Evolutionary conservation across 352 stramenopile genomes (phyloP), one percentile per base, ranked within the genome.

Genomic region (Blastocystis sp.): DNA sequence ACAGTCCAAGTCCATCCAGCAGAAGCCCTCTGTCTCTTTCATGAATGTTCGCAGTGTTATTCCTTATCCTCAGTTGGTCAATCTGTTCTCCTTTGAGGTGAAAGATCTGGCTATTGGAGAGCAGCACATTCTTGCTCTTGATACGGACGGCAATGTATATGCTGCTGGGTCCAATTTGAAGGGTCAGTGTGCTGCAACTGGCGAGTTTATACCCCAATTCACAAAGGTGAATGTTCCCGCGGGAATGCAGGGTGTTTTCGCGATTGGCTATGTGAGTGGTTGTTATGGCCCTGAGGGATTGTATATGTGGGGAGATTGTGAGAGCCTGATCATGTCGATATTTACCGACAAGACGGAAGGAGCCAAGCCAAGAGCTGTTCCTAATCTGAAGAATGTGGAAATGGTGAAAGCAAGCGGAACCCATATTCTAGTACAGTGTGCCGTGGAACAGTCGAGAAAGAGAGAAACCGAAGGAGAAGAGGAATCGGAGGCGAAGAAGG

Each of bases 211-310:
- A 21, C 24, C 16, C 32, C 1, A 57, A 14, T 54, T 78, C 35
- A 24, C 12, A 27, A 78, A 78, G 66, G 66, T 78, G 37, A 12
- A 51, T 11, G 24, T 54, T n/a, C 66, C 43, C 21, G 35, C 37
- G 37, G 66, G 66, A n/a, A 78, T 78, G 66, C 29, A n/a, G 66
- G 66, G 66, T 39, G 42, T 78, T 9, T 78, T 78, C 66, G 66
- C 66, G 6, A 32, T 58, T n/a, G 66, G 49, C 35, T 43, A 59
- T 16, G 66, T 78, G 19, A 78, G 66, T 29, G 66, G 66, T 19
- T 78, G 66, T 51, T 78, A 42, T 51, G 66, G 66, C 37, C 29
- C 29, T 1, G 39, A 32, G 11, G 66, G 66, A n/a, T n/a, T 78
- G 35, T 78, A 46, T 51, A 78, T 78, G 66, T 78, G 66, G 66